A percentile compares a stretch with the other conserved stretches of the same genome.
These are phyloP conservation scores for Zostera marina DNA, from an alignment of 116 monocot genomes.

Conservation along the genomic window DNA sequence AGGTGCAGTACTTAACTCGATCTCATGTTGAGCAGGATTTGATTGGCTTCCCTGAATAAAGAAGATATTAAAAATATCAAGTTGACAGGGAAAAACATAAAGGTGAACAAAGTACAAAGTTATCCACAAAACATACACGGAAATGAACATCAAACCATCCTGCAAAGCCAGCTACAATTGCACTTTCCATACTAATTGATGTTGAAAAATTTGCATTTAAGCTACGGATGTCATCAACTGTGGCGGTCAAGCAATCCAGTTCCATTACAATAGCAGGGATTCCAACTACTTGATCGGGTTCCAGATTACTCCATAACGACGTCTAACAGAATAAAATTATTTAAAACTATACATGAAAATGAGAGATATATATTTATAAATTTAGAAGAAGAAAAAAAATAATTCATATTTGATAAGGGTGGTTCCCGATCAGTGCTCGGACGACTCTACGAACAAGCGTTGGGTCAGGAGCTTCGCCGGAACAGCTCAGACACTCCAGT, in stretches of 20 bases:
- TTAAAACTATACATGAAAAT: not conserved
- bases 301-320: conserved; percentile 76
- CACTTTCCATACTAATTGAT: conserved; percentile 30
- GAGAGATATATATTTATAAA: not conserved
- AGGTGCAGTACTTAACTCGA: conserved; percentile 87
- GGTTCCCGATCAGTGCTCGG: too few species aligned
- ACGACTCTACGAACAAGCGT: too few species aligned
- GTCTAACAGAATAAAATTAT: conserved; percentile 28
- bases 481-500: too few species aligned
- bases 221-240: conserved; percentile 63
- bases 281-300: conserved; percentile 71
- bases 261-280: conserved; percentile 60
- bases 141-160: conserved; percentile 99
- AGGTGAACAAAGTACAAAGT: not conserved
- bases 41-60: conserved; percentile 41
- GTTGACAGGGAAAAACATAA: not conserved
- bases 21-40: conserved; percentile 38
- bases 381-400: too few species aligned
- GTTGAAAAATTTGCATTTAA: conserved; percentile 31
- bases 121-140: conserved; percentile 29
- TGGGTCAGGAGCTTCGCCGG: too few species aligned
- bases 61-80: not conserved
- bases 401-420: too few species aligned
- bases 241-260: conserved; percentile 77
- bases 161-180: conserved; percentile 60